Percentiles rank a stretch among this genome's conserved stretches.
Evolutionary conservation across 192 early-diverging fungal genomes (phyloP).

Genomic region (Coemansia sp.): DNA sequence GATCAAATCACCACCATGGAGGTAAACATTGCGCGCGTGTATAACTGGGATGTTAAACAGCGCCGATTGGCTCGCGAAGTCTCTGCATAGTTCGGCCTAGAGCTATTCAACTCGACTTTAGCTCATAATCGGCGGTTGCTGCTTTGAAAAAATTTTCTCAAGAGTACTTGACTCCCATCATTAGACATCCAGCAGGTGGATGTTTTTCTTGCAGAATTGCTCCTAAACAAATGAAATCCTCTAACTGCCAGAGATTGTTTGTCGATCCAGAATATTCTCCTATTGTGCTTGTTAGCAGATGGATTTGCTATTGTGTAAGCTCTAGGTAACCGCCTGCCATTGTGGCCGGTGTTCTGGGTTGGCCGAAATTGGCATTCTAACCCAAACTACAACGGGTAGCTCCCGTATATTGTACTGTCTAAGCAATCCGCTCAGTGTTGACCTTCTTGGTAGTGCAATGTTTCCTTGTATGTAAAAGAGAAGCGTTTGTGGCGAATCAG

Average conservation of each 20-base stretch:
- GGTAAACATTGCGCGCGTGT: conserved; percentile 93
- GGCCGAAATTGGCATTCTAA: conserved; percentile 13
- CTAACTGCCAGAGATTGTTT: too few relatives aligned
- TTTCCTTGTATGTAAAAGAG: conserved; percentile 36
- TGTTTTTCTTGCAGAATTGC: too few relatives aligned
- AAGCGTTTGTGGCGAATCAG: conserved; percentile 30
- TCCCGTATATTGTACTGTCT: conserved; percentile 9
- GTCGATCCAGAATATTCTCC: too few relatives aligned
- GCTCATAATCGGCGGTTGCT: too few relatives aligned
- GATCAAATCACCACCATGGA: conserved; percentile 99
- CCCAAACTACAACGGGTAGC: conserved; percentile 41
- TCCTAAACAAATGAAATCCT: too few relatives aligned
- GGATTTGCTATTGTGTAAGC: not conserved
- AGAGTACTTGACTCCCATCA: too few relatives aligned
- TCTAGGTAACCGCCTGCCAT: conserved; percentile 12
- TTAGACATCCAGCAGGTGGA: too few relatives aligned
- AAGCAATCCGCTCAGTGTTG: conserved; percentile 18
- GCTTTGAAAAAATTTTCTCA: too few relatives aligned
- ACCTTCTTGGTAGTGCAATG: conserved; percentile 30
- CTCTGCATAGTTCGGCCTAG: not conserved
- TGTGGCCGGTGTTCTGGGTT: conserved; percentile 19
- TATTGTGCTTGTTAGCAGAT: not conserved
- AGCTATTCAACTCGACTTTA: not conserved
- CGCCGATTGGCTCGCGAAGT: conserved; percentile 43
- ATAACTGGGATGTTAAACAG: conserved; percentile 96